Evolutionary conservation across 2,329 filamentous ascomycete species (phyloP).

Genomic region (Colletotrichum tabaci): DNA sequence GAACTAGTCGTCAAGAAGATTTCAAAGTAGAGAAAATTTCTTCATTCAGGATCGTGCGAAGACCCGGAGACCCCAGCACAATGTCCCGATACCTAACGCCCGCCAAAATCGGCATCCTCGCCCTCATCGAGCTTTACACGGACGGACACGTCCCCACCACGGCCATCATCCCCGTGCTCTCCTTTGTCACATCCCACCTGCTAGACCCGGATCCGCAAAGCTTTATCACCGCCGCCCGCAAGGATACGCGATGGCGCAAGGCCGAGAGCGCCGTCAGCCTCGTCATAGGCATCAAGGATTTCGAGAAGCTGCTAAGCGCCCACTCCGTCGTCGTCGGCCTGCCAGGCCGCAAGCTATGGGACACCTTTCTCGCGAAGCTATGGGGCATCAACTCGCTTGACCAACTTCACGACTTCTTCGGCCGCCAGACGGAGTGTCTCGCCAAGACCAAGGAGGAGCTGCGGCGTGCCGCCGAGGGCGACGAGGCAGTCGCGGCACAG

Average conservation of each 20-base stretch:
- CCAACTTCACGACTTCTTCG: constrained; percentile 83
- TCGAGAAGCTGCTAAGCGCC: constrained; percentile 70
- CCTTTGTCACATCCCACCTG: constrained; percentile 82
- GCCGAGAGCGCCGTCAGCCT: constrained; percentile 67
- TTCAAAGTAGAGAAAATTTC: background rate
- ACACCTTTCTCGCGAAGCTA: constrained; percentile 83
- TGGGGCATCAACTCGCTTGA: constrained; percentile 90
- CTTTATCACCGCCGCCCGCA: constrained; percentile 46
- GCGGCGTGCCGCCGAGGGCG: constrained; percentile 66
- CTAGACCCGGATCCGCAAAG: constrained; percentile 62
- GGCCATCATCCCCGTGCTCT: constrained; percentile 82
- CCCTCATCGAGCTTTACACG: constrained; percentile 85
- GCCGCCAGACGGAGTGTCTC: constrained; percentile 70
- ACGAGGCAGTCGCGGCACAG: constrained; percentile 53
- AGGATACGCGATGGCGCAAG: constrained; percentile 60
- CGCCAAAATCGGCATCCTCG: constrained; percentile 86
- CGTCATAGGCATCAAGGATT: constrained; percentile 69
- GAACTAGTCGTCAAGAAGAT: background rate
- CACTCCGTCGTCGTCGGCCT: constrained; percentile 69
- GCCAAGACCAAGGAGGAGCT: constrained; percentile 74
- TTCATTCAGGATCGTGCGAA: background rate
- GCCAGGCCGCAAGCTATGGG: constrained; percentile 88
- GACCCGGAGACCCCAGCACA: background rate
- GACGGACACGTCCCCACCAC: constrained; percentile 77
- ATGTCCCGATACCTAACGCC: constrained; percentile 93